Percentiles rank a stretch among this genome's conserved stretches.
Conservation (phyloP, 2,329 filamentous ascomycete genomes). For the Aspergillus sergii region DNA sequence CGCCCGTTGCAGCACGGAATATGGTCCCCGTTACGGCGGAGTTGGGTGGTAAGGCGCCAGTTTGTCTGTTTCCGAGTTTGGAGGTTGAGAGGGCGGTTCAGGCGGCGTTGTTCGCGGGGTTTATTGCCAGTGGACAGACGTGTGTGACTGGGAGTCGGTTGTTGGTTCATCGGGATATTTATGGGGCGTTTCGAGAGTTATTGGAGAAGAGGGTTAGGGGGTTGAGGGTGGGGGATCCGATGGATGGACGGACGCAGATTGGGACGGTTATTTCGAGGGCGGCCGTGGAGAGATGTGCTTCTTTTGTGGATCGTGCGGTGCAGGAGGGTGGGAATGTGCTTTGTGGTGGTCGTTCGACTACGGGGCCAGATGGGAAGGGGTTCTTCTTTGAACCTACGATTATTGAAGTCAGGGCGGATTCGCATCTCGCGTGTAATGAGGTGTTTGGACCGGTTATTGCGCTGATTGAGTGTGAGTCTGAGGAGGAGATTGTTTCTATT, state of each 20-base stretch:
- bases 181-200: slow-evolving; percentile 43
- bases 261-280: slow-evolving; percentile 61
- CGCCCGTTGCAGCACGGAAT: slow-evolving; percentile 34
- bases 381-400: slow-evolving; percentile 55
- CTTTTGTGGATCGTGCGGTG: slow-evolving; percentile 32
- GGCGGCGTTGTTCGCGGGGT: slow-evolving; percentile 45
- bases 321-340: slow-evolving; percentile 45
- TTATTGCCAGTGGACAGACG: slow-evolving; percentile 59
- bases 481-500: slow-evolving; percentile 50
- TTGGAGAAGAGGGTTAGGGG: slow-evolving; percentile 53
- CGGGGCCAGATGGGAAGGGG: slow-evolving; percentile 53
- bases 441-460: slow-evolving; percentile 58
- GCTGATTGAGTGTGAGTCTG: slow-evolving; percentile 49
- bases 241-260: slow-evolving; percentile 62
- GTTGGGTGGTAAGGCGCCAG: slow-evolving; percentile 41
- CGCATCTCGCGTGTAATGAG: slow-evolving; percentile 41
- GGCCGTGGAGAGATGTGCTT: slow-evolving; percentile 44
- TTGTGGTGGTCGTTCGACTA: slow-evolving; percentile 49
- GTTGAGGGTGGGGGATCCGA: slow-evolving; percentile 59
- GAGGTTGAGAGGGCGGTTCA: slow-evolving; percentile 34
- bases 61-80: slow-evolving; percentile 37
- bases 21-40: slow-evolving; percentile 39
- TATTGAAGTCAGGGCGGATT: slow-evolving; percentile 28
- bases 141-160: slow-evolving; percentile 60
- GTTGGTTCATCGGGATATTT: slow-evolving; percentile 52